Percentiles rank a stretch among this genome's conserved stretches.
These are phyloP conservation scores for Solanum lycopersicoides DNA, from an alignment of 257 asterid species.

Conservation along the genomic window DNA sequence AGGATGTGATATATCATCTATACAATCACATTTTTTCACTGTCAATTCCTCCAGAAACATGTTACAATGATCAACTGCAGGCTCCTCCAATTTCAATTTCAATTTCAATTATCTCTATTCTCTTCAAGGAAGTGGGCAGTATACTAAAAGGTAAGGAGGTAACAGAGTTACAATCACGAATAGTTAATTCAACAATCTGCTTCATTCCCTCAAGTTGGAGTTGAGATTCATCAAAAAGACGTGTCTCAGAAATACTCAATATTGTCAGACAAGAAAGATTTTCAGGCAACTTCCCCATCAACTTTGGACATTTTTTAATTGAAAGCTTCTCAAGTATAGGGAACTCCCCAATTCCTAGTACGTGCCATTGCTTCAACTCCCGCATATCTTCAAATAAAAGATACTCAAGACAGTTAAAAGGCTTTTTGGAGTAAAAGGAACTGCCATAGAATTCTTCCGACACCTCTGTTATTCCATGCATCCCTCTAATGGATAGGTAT, in stretches of 20 bases:
- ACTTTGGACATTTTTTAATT: background rate
- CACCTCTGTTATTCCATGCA: too few relatives aligned
- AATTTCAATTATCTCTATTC: too few relatives aligned
- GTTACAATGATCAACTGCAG: background rate
- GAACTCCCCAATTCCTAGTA: background rate
- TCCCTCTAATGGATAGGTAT: too few relatives aligned
- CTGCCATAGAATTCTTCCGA: too few relatives aligned
- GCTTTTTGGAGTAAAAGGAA: too few relatives aligned
- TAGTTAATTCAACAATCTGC: background rate
- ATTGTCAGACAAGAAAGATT: too few relatives aligned
- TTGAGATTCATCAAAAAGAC: too few relatives aligned
- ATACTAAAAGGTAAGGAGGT: background rate
- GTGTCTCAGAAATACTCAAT: background rate
- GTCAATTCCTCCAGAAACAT: rapidly evolving
- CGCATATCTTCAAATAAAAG: background rate
- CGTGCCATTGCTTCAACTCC: background rate
- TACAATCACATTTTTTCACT: rapidly evolving
- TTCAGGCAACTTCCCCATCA: background rate
- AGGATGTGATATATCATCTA: background rate
- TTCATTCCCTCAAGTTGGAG: background rate
- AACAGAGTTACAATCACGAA: background rate
- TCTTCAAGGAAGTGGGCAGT: background rate
- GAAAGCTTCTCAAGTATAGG: background rate
- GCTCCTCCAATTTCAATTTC: background rate
- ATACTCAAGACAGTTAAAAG: background rate